Evolutionary conservation across 768 basidiomycete species (phyloP), one percentile per base, ranked within the genome.

Genomic region (Tricholoma flavovirens): DNA sequence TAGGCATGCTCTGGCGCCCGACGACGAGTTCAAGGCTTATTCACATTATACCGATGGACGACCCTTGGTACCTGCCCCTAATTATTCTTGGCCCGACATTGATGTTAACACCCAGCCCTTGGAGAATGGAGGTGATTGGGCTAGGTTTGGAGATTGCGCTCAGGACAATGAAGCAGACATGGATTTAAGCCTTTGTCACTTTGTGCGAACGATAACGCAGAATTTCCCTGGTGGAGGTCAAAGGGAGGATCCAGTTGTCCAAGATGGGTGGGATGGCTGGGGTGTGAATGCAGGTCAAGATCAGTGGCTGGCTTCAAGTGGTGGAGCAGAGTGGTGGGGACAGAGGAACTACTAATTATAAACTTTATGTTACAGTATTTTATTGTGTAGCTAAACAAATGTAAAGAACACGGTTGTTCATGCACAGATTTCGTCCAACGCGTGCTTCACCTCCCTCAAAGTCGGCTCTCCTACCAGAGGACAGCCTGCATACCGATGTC

Each of bases 101-200:
- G 59, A 60, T 22, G 6, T 30, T 30, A 14, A 15, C 62, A 64
- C 21, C 51, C 61, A 30, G 38, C 43, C 14, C 48, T 51, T 36
- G 42, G 29, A 36, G 32, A 48, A 51, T 53, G 17, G 33, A 15
- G 48, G 40, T 11, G 32, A 22, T 38, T 49, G 49, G 22, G 11
- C 57, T 6, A 26, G 49, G 8, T 40, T 55, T 5, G 59, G 45
- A 33, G 51, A 36, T 26, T 22, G 42, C 24, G 40, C 53, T 48
- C 54, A 53, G 17, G 55, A 36, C 53, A 56, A 63, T n/a, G 35
- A 70, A 24, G 62, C 67, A 10, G 69, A 74, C 53, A 79, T 79
- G 75, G 79, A 79, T 62, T 77, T 79, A 62, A 79, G 77, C 54
- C 64, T 79, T 30, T 68, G 73, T 10, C 70, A 78, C 56, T 81